These are phyloP conservation scores for Leptographium wingfieldii DNA, from an alignment of 2,329 filamentous ascomycete species.

Conservation along the genomic window DNA sequence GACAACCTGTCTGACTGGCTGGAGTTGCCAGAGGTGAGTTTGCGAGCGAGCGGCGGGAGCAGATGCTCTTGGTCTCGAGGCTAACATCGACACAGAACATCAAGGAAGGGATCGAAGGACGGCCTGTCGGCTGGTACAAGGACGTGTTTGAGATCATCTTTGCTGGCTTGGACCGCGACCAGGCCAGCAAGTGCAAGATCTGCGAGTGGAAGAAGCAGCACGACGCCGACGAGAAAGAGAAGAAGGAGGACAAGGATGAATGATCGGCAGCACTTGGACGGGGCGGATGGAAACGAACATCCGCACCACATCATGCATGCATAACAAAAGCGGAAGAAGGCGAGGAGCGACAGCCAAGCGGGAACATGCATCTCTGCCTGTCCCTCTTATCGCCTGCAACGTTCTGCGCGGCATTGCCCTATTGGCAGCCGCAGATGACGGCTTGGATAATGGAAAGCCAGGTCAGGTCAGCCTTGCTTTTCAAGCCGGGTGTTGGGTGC, in stretches of 20 bases:
- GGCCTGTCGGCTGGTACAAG: conserved; percentile 82
- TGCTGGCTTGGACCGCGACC: conserved; percentile 59
- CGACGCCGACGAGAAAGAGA: conserved; percentile 31
- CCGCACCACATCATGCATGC: neutral
- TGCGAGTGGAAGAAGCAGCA: conserved; percentile 39
- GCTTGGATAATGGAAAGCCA: neutral
- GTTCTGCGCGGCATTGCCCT: neutral
- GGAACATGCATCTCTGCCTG: neutral
- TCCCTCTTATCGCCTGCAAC: neutral
- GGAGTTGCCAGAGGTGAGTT: conserved; percentile 83
- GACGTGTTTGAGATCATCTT: conserved; percentile 92
- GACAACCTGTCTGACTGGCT: conserved; percentile 97
- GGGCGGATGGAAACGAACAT: neutral
- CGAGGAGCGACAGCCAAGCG: neutral
- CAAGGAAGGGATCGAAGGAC: conserved; percentile 88
- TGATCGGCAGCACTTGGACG: neutral
- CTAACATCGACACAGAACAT: conserved; percentile 58
- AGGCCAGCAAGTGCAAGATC: conserved; percentile 63
- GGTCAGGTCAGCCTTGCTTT: neutral
- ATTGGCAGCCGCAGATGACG: neutral
- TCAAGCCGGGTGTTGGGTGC: too few species aligned
- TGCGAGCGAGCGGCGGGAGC: conserved; percentile 22
- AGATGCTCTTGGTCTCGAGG: neutral
- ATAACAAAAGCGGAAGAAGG: neutral
- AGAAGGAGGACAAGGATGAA: conserved; percentile 39